Base-by-base conservation (phyloP, 495 filamentous ascomycete species). In the Aspergillus conjunctus region DNA sequence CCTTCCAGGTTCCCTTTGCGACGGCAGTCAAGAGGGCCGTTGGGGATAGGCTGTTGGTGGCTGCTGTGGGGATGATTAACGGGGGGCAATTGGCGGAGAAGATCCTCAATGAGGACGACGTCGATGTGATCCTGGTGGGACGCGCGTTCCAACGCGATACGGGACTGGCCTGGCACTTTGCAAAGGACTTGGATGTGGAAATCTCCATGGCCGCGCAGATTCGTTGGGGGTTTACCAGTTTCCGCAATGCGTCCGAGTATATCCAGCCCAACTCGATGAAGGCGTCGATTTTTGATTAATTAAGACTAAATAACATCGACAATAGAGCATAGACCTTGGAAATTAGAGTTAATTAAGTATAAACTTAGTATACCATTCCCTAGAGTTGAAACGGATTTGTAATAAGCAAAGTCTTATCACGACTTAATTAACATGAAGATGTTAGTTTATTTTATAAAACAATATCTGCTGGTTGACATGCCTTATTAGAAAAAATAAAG, bases 121-220 rank as follows among this genome's bases (percentile, higher is more conserved):
- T 89, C 9, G 89, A 91, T 69, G 68, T 87, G 8, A 77, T 83
- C 7, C 71, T 87, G 43, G 80, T 82, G 7, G 89, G 89, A 0
- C 72, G 89, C 7, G 78, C 77, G 54, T 92, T 91, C 70, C 84
- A 87, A 69, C 88, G 87, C 74, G 85, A 90, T 62, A 87, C 88
- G 0, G 81, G 83, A 6, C 61, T 91, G 41, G 87, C 88, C 1
- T 89, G 88, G 83, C 66, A 74, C 0, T 91, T 81, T 76, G 89
- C 87, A 0, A 84, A 91, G 63, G 87, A 91, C 49, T 63, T 91
- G 46, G 82, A 79, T 10, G 73, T 86, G 12, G 77, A 86, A 60
- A 85, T 89, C 18, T 71, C 83, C 45, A 81, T 85, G 63, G 84
- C 87, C 1, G 84, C 85, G 53, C 88, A 91, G 76, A 89, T 89